phyloP scores from a whole-genome alignment of 148 eudicot genomes.

The Hydrangea macrophylla region DNA sequence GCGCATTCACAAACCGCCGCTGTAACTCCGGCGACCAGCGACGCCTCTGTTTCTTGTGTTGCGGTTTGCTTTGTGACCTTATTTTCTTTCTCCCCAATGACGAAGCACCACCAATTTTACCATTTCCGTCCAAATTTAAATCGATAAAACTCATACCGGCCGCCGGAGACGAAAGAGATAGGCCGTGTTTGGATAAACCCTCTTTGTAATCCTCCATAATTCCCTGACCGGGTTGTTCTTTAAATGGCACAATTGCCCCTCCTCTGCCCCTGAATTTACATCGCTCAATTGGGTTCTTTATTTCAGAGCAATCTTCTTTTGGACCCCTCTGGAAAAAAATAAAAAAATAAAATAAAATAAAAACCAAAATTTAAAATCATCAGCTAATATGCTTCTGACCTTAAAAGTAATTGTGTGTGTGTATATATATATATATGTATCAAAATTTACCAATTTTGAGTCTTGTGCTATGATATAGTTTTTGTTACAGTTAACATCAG shows the following conservation, averaged over 20 bases:
- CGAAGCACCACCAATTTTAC: not conserved
- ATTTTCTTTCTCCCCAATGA: not conserved
- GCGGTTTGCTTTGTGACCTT: not conserved
- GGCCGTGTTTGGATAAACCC: not conserved
- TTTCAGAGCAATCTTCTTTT: constrained; percentile 3
- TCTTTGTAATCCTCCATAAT: not conserved
- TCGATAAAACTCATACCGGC: constrained; percentile 2
- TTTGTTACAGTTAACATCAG: not conserved
- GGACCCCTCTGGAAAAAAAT: not conserved
- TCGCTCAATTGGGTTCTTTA: not conserved
- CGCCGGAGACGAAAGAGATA: constrained; percentile 17
- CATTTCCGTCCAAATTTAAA: not conserved
- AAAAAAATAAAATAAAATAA: too few species aligned
- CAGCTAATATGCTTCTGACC: not conserved
- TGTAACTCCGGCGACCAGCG: constrained; percentile 53
- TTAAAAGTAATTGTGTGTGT: not conserved
- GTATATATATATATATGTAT: too few species aligned
- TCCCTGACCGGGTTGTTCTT: not conserved
- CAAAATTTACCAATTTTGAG: not conserved
- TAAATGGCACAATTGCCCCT: constrained; percentile 31
- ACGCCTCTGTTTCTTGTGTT: constrained; percentile 37
- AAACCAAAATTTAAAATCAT: not conserved
- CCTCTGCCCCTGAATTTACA: constrained; percentile 10
- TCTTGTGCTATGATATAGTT: not conserved
- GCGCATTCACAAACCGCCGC: constrained; percentile 34